Evolutionary conservation across 768 basidiomycete species (phyloP).

Genomic region (Amylocystis lapponica): DNA sequence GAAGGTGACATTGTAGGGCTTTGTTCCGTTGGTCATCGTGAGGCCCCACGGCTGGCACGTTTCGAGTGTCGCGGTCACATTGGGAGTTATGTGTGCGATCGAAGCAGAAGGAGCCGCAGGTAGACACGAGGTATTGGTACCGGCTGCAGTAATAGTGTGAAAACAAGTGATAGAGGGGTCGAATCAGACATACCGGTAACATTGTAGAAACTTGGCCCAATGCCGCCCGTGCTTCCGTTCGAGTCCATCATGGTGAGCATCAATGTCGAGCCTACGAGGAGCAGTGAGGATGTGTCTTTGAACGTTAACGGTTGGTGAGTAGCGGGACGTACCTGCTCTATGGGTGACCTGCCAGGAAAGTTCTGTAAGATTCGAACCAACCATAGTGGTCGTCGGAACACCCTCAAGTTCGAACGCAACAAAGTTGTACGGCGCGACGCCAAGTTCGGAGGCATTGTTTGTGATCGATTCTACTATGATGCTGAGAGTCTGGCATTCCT

Average conservation of each 20-base stretch:
- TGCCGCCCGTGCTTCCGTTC: slow-evolving; percentile 36
- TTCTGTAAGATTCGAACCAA: slow-evolving; percentile 27
- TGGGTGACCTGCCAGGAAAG: slow-evolving; percentile 35
- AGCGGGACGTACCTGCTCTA: slow-evolving; percentile 34
- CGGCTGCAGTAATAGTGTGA: slow-evolving; percentile 17
- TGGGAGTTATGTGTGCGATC: slow-evolving; percentile 31
- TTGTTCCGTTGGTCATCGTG: slow-evolving; percentile 35
- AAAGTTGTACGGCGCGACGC: slow-evolving; percentile 35
- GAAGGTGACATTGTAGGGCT: slow-evolving; percentile 41
- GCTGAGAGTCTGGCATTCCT: slow-evolving; percentile 18
- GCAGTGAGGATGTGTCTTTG: neutral
- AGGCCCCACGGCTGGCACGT: slow-evolving; percentile 46
- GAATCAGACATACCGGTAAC: slow-evolving; percentile 29
- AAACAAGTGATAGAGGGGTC: neutral
- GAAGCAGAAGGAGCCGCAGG: slow-evolving; percentile 14
- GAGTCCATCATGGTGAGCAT: slow-evolving; percentile 41
- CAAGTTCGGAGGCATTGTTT: slow-evolving; percentile 15
- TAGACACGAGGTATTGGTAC: slow-evolving; percentile 25
- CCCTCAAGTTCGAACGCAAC: slow-evolving; percentile 35
- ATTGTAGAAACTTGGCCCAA: slow-evolving; percentile 29
- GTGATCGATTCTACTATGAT: slow-evolving; percentile 21
- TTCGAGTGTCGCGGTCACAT: slow-evolving; percentile 31
- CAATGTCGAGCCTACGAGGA: slow-evolving; percentile 34
- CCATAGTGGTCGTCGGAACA: slow-evolving; percentile 26
- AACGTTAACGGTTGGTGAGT: no score